These are phyloP conservation scores for Cladosporium austrohemisphaericum DNA, from an alignment of 2,329 filamentous ascomycete genomes.

Conservation along the genomic window DNA sequence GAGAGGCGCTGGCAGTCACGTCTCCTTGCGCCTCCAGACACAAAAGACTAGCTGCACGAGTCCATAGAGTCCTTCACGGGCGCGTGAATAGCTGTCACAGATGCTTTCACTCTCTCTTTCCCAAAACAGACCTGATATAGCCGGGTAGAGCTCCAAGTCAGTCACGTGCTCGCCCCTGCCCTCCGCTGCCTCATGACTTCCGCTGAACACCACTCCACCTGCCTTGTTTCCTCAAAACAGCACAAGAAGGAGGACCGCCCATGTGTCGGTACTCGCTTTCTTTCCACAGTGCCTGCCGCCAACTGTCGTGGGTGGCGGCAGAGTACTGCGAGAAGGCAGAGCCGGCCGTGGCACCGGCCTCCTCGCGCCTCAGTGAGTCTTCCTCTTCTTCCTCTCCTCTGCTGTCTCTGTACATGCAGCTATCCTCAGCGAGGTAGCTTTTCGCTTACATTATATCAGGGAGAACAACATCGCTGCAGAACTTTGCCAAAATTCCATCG, in stretches of 20 bases:
- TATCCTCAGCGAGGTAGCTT: conserved; percentile 9
- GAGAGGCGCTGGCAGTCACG: no score
- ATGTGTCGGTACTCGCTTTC: conserved; percentile 5
- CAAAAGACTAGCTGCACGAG: no score
- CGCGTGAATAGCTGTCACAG: no score
- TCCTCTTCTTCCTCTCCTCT: background rate
- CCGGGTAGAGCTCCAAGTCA: no score
- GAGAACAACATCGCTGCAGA: conserved; percentile 5
- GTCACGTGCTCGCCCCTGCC: background rate
- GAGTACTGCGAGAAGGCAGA: conserved; percentile 13
- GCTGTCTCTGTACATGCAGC: background rate
- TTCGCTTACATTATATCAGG: conserved; percentile 9
- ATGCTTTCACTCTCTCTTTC: no score
- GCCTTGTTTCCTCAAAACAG: background rate
- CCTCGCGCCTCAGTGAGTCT: conserved; percentile 3
- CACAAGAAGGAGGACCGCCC: background rate
- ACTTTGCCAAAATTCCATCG: background rate
- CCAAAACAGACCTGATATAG: no score
- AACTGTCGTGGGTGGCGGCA: background rate
- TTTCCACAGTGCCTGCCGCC: conserved; percentile 8
- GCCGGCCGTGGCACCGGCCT: conserved; percentile 3
- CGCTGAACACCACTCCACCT: background rate
- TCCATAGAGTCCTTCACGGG: no score
- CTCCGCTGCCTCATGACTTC: background rate
- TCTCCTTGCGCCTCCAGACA: no score